A percentile compares a stretch with the other conserved stretches of the same genome.
Conservation (phyloP, 257 asterid species). For the Penstemon barbatus region DNA sequence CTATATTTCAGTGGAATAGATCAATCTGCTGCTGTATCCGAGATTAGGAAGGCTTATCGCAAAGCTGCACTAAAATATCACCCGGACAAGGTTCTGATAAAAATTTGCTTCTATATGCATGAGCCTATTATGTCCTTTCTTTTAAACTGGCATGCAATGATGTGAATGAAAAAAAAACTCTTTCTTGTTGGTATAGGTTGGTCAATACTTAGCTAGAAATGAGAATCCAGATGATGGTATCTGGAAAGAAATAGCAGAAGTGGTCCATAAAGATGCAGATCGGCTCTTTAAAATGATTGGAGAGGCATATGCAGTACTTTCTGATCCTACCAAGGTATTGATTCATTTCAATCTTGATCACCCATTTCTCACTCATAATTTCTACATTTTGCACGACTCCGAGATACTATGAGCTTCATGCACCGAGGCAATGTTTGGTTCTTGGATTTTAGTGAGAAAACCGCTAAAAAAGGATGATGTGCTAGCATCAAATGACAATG, state of each 20-base stretch:
- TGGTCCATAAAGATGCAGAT: constrained; percentile 80
- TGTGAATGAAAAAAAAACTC: constrained; percentile 2
- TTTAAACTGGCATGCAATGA: constrained; percentile 12
- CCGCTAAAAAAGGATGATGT: too few species aligned
- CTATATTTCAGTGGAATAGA: constrained; percentile 80
- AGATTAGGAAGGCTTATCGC: constrained; percentile 85
- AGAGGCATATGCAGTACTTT: constrained; percentile 94
- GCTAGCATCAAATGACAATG: too few species aligned
- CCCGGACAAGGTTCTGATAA: constrained; percentile 81
- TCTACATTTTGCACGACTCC: constrained; percentile 3
- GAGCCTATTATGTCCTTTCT: neutral
- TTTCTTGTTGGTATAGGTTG: constrained; percentile 54
- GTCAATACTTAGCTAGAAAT: constrained; percentile 70
- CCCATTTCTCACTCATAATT: too few species aligned
- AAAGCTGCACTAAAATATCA: constrained; percentile 94
- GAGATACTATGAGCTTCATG: neutral
- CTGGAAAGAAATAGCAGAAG: constrained; percentile 86
- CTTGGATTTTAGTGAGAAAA: too few species aligned
- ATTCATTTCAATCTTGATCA: neutral
- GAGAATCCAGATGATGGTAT: constrained; percentile 73
- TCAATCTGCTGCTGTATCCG: constrained; percentile 77
- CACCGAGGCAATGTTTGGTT: neutral
- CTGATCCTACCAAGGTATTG: constrained; percentile 82
- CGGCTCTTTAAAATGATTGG: constrained; percentile 92
- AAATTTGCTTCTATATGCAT: constrained; percentile 23